Base-by-base conservation (phyloP, 306 rosid genomes). In the Arachis stenosperma region DNA sequence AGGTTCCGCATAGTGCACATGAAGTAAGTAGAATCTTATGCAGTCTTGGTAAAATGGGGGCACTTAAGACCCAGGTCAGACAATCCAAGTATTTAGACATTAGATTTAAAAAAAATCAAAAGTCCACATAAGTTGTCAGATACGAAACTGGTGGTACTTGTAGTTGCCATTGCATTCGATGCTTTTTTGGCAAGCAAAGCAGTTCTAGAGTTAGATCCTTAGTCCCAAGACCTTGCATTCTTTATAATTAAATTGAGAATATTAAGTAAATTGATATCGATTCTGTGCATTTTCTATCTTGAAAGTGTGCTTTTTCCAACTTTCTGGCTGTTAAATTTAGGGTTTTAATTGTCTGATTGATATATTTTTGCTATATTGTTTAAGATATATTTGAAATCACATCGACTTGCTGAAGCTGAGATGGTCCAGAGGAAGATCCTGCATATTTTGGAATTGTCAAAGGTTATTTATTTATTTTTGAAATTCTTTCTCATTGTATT, bases 341-440 rank as follows among this genome's bases (percentile, higher is more conserved):
- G 61, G 43, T 58, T 52, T 66, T 48, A 51, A 67, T 17, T 66
- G 44, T 44, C n/a, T 42, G 40, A 67, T 62, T 79, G 66, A 40
- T 77, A 51, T 63, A 58, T 15, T 74, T 64, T 54, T 67, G 22
- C 75, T 79, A 46, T 61, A 56, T 81, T 9, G 61, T 74, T 15
- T 33, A 74, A 90, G 98, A 82, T 90, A 67, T 84, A 93, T 78
- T 61, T 84, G 68, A 93, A 86, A 70, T 87, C 88, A 43, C 85
- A 86, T 67, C 90, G 67, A 47, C 78, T 83, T 51, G 82, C 67
- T 54, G 94, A 93, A 58, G 94, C 96, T 52, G 94, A 88, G 87
- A 86, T 75, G 79, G 63, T 90, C 29, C 97, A 89, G 78, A 90
- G 96, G 79, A 93, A 89, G 85, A 82, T 89, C 72, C 85, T 90